These are phyloP conservation scores for Aspergillus jensenii DNA, from an alignment of 2,329 filamentous ascomycete species.

Conservation along the genomic window DNA sequence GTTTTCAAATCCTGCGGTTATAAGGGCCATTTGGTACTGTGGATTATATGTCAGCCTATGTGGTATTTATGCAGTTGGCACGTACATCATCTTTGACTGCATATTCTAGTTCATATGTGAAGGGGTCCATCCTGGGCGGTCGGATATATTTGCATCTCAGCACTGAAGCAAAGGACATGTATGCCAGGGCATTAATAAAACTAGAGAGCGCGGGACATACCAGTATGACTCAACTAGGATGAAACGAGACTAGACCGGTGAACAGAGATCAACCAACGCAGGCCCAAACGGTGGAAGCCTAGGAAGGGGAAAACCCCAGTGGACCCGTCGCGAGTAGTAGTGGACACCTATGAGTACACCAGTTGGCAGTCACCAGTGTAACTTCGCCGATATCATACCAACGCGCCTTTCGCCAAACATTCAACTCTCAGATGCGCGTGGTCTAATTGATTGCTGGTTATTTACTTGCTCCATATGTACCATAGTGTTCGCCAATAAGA, in stretches of 20 bases:
- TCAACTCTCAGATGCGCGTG: not conserved
- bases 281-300: not conserved
- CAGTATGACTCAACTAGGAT: not conserved
- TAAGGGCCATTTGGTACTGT: constrained; percentile 49
- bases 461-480: not conserved
- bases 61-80: not conserved
- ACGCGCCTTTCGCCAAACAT: not conserved
- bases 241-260: not conserved
- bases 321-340: constrained; percentile 5
- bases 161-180: not conserved
- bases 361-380: not conserved
- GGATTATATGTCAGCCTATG: constrained; percentile 5
- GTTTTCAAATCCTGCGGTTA: constrained; percentile 62
- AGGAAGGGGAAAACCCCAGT: not conserved
- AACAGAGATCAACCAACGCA: not conserved
- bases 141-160: not conserved
- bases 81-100: constrained; percentile 26
- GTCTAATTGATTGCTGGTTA: constrained; percentile 1
- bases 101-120: constrained; percentile 6
- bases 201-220: not conserved
- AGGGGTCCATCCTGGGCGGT: constrained; percentile 6
- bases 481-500: not conserved
- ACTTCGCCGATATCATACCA: not conserved
- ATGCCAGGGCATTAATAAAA: not conserved
- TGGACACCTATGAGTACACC: constrained; percentile 8